These are phyloP conservation scores for Euphorbia peplus DNA, from an alignment of 345 rosid genomes.

Conservation along the genomic window DNA sequence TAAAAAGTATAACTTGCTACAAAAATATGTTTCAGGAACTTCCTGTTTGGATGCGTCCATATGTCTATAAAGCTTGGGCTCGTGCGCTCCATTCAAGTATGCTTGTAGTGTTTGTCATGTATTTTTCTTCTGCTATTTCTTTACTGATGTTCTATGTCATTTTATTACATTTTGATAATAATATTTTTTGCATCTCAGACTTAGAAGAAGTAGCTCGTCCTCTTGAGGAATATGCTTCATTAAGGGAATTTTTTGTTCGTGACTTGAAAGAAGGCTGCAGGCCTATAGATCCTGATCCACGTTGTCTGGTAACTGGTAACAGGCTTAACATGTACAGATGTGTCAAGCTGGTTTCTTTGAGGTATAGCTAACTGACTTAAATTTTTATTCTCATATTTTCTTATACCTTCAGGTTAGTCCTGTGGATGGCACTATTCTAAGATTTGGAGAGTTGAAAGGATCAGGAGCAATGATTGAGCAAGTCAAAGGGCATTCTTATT, in stretches of 20 bases:
- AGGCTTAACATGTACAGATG: conserved; percentile 33
- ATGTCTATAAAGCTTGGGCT: conserved; percentile 85
- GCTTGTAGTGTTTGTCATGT: conserved; percentile 19
- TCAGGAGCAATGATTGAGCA: conserved; percentile 88
- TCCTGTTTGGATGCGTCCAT: conserved; percentile 81
- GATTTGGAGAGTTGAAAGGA: conserved; percentile 81
- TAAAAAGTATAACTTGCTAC: conserved; percentile 13
- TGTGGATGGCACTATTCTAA: conserved; percentile 80
- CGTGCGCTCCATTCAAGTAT: conserved; percentile 93
- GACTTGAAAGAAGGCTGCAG: conserved; percentile 83
- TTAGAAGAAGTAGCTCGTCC: conserved; percentile 85
- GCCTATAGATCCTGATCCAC: conserved; percentile 74
- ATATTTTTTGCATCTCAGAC: conserved; percentile 43
- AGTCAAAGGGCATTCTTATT: conserved; percentile 91
- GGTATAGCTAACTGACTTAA: conserved; percentile 20
- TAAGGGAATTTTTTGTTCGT: conserved; percentile 86
- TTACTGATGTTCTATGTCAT: background rate
- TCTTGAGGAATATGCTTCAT: conserved; percentile 72
- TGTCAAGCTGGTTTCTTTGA: conserved; percentile 16
- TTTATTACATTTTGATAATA: background rate
- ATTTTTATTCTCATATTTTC: conserved; percentile 5
- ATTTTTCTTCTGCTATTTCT: background rate
- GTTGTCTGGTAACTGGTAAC: conserved; percentile 97
- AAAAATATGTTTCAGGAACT: conserved; percentile 48
- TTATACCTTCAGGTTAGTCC: conserved; percentile 69